phyloP scores from a whole-genome alignment of 176 grass and related monocot genomes.

The Oryza brachyantha region DNA sequence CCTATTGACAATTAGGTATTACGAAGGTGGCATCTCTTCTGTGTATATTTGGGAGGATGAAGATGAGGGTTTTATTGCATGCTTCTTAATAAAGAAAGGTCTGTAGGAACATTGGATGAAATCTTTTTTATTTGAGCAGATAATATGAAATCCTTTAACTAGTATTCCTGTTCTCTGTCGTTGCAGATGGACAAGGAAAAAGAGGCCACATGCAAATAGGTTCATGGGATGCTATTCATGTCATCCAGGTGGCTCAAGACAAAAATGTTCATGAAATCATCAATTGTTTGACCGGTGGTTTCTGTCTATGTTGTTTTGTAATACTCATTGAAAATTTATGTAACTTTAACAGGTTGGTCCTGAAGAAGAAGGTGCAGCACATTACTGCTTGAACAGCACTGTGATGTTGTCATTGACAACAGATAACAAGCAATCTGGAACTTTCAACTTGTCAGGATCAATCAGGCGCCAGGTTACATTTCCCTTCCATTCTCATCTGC shows the following conservation, averaged over 20 bases:
- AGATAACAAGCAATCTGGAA: slow-evolving; percentile 82
- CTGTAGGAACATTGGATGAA: not conserved
- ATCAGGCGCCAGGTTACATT: slow-evolving; percentile 87
- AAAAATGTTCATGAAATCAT: not conserved
- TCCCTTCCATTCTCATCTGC: not conserved
- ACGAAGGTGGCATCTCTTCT: slow-evolving; percentile 95
- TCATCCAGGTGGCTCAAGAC: slow-evolving; percentile 71
- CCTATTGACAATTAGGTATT: slow-evolving; percentile 66
- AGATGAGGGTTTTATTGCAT: slow-evolving; percentile 73
- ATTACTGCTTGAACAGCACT: slow-evolving; percentile 96
- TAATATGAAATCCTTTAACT: slow-evolving; percentile 17
- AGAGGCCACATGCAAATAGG: slow-evolving; percentile 83
- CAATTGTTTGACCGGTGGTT: slow-evolving; percentile 7
- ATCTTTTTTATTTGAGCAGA: slow-evolving; percentile 19
- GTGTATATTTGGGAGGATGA: slow-evolving; percentile 97
- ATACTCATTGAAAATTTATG: not conserved
- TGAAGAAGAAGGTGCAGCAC: slow-evolving; percentile 65
- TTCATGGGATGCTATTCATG: slow-evolving; percentile 98
- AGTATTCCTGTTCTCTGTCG: slow-evolving; percentile 31
- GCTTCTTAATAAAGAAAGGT: slow-evolving; percentile 99
- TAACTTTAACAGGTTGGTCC: slow-evolving; percentile 52
- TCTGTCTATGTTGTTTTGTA: slow-evolving; percentile 17
- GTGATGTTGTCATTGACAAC: slow-evolving; percentile 88
- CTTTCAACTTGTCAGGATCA: slow-evolving; percentile 88
- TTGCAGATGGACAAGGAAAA: slow-evolving; percentile 79